Conservation (phyloP, 106 monocot genomes). For the Vanilla planifolia region DNA sequence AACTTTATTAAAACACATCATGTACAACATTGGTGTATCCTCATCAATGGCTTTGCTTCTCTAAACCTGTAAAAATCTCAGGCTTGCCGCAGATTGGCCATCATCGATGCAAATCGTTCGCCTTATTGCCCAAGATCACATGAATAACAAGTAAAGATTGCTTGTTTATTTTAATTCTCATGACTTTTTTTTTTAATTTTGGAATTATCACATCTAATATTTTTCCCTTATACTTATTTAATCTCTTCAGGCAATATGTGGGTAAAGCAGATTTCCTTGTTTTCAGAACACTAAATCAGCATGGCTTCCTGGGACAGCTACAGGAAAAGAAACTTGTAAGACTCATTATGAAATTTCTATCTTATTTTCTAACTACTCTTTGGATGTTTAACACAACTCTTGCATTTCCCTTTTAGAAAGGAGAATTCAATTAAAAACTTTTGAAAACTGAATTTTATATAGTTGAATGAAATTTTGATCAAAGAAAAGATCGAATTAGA, state of each 20-base stretch:
- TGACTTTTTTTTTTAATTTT: neutral
- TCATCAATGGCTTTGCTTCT: neutral
- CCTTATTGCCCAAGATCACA: slow-evolving; percentile 96
- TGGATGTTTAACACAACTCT: too few species aligned
- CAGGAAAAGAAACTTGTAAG: slow-evolving; percentile 98
- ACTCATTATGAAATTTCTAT: neutral
- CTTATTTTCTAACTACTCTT: too few species aligned
- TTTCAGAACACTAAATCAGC: slow-evolving; percentile 87
- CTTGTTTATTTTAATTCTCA: neutral
- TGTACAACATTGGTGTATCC: neutral
- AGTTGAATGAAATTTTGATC: too few species aligned
- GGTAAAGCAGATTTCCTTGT: slow-evolving; percentile 93
- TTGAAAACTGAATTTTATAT: too few species aligned
- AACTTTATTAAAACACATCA: too few species aligned
- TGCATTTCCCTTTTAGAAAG: too few species aligned
- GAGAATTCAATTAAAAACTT: too few species aligned
- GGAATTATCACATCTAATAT: neutral
- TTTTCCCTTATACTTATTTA: neutral
- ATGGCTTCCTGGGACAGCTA: slow-evolving; percentile 90
- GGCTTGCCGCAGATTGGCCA: slow-evolving; percentile 98
- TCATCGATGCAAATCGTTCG: slow-evolving; percentile 91
- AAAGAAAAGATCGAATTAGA: too few species aligned
- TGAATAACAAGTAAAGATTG: slow-evolving; percentile 75
- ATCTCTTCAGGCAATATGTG: slow-evolving; percentile 65
- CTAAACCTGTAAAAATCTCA: slow-evolving; percentile 21